These are phyloP conservation scores for Neovahlkampfia damariscottae DNA, from an alignment of 78 protist genomes.

Conservation along the genomic window DNA sequence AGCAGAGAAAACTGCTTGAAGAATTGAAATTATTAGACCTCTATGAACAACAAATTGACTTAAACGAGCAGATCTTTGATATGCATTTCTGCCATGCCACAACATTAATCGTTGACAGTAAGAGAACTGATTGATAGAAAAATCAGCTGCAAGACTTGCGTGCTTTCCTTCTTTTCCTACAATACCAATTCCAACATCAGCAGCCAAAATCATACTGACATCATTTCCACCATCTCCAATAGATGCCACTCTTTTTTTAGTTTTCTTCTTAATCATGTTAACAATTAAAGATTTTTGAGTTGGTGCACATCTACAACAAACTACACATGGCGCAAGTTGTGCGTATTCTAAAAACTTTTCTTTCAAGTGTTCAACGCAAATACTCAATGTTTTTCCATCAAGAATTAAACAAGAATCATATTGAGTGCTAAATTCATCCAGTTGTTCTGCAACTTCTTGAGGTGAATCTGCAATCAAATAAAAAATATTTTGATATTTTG, in stretches of 20 bases:
- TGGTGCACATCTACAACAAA: constrained; percentile 86
- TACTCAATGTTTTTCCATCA: constrained; percentile 66
- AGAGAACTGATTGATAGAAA: constrained; percentile 72
- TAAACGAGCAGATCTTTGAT: constrained; percentile 63
- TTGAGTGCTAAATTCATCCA: constrained; percentile 35
- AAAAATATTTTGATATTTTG: constrained; percentile 43
- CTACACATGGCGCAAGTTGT: constrained; percentile 69
- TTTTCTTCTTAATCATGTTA: constrained; percentile 39
- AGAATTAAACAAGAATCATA: constrained; percentile 59
- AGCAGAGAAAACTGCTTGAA: constrained; percentile 87
- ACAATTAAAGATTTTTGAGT: constrained; percentile 86
- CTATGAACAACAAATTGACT: constrained; percentile 91
- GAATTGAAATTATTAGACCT: constrained; percentile 90
- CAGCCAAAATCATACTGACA: constrained; percentile 93
- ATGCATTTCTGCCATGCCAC: constrained; percentile 89
- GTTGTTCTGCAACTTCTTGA: not conserved
- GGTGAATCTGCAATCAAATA: not conserved
- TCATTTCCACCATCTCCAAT: constrained; percentile 99
- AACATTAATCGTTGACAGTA: constrained; percentile 19
- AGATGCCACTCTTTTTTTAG: constrained; percentile 49
- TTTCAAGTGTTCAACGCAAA: constrained; percentile 44
- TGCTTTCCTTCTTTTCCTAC: constrained; percentile 96
- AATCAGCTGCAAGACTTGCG: constrained; percentile 94
- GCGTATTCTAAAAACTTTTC: constrained; percentile 56
- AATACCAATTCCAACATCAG: constrained; percentile 95